Base-by-base conservation (phyloP, 768 basidiomycete genomes). In the Russula earlei region DNA sequence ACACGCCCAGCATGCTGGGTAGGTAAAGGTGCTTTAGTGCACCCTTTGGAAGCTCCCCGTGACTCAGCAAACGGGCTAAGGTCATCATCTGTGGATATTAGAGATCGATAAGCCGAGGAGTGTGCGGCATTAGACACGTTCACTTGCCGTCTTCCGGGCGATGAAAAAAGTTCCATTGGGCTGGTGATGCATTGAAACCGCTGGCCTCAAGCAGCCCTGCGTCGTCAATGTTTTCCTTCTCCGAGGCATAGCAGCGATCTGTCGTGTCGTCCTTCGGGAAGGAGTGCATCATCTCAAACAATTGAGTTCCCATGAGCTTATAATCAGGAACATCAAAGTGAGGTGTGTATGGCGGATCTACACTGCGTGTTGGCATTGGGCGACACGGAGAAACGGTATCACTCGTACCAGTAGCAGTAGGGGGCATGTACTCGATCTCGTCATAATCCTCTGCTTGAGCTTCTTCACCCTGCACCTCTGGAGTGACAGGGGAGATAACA, bases 351-450 rank as follows among this genome's bases (percentile, higher is more conserved):
- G 71, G 69, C 38, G 61, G 58, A 19, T 74, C 78, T 79, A 44
- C 11, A 12, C 11, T 8, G 10, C 19, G 17, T 11, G n/a, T 27
- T n/a, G 10, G 44, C 14, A 45, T 20, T 48, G n/a, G 1, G 17
- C 7, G 24, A n/a, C 19, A 14, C 1, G 15, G 4, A 11, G 49
- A 37, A 55, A 19, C 22, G 33, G 19, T n/a, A 20, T 10, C 27
- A n/a, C 4, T 67, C 77, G 52, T 58, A 78, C 77, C 74, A n/a
- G 70, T 65, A n/a, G 71, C 71, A 45, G 72, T 76, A 11, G 79
- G 78, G 22, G 78, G 75, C 74, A 77, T 77, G 56, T 80, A 80
- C 60, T 80, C 78, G 10, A 79, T 72, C 63, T 80, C 79, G 52
- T 74, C 75, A 38, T 66, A 68, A 42, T 71, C 72, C 37, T 73